Base-by-base conservation (phyloP, 176 grass and related monocot genomes). In the Oryza glaberrima region DNA sequence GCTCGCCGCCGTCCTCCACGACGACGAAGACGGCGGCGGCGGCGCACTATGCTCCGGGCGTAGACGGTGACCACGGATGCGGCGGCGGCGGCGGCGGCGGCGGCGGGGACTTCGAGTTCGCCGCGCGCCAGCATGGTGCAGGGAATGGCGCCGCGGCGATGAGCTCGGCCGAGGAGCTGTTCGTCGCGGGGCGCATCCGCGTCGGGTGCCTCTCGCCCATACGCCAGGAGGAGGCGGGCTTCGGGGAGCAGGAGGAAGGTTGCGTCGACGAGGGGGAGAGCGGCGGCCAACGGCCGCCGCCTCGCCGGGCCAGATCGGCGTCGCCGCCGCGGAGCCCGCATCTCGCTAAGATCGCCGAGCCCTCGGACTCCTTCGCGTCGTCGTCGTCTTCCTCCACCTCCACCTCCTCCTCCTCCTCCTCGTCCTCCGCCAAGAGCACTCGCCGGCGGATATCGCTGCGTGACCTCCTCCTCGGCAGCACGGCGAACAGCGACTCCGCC, bases 151-250 rank as follows among this genome's bases (percentile, higher is more conserved):
- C 6, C 10, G 44, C 20, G 32, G 70, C 25, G 47, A 79, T 90
- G 88, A 79, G 88, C 88, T 90, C 75, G 47, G 84, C 84, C 49
- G 88, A 85, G 72, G 85, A 85, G 47, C 86, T 88, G 72, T 88
- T 88, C 67, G 65, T 77, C 28, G 86, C 81, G 4, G 88, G 88
- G 61, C 88, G 88, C 49, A 90, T 90, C 84, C 88, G 88, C 63
- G 80, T 90, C 30, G 80, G 80, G 3, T 49, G 69, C 41, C 84
- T 87, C 48, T 75, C 84, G 48, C 88, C 80, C 5, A 70, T 90
- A 61, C n/a, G 28, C 1, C 88, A 83, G 4, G 74, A 63, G 15
- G 34, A 5, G 20, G 23, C 7, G 3, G 81, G 10, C 5, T 48
- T 6, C 60, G 12, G 23, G 44, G 34, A 40, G 19, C 25, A 13